phyloP scores from a whole-genome alignment of 2,329 filamentous ascomycete species.

The Fusarium napiforme region DNA sequence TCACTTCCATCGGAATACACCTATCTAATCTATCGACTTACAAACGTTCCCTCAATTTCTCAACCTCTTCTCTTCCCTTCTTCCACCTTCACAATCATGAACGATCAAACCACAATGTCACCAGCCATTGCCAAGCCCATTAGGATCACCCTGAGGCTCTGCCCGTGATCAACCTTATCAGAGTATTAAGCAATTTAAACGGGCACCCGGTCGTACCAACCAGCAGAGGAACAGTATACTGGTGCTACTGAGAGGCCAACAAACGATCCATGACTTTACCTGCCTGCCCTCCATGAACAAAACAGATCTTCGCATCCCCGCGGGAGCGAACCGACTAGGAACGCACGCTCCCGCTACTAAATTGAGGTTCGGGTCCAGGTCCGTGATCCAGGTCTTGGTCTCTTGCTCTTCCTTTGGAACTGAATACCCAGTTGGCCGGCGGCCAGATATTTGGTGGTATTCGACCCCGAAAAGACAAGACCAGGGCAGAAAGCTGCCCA shows the following conservation, averaged over 20 bases:
- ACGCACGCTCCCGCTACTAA: conserved; percentile 30
- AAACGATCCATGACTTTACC: conserved; percentile 10
- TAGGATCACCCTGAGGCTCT: conserved; percentile 20
- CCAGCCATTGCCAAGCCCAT: background rate
- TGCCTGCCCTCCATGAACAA: conserved; percentile 19
- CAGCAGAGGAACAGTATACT: conserved; percentile 12
- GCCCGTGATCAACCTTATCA: conserved; percentile 16
- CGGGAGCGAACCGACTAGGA: conserved; percentile 26
- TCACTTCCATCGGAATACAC: background rate
- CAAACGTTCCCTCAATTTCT: background rate
- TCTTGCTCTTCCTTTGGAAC: background rate
- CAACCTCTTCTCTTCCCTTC: background rate
- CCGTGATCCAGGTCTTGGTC: conserved; percentile 6
- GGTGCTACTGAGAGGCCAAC: conserved; percentile 2
- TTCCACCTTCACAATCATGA: background rate
- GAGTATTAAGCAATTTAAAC: background rate
- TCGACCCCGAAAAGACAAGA: conserved; percentile 4
- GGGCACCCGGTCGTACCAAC: background rate
- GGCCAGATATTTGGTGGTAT: conserved; percentile 26
- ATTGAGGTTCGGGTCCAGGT: conserved; percentile 2
- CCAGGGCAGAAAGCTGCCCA: conserved; percentile 21
- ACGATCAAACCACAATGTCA: background rate
- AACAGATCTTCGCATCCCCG: conserved; percentile 17
- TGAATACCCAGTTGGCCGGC: conserved; percentile 16
- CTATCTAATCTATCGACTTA: conserved; percentile 8